phyloP scores from a whole-genome alignment of 177 flowering plant genomes.

The Vitis hybrid region DNA sequence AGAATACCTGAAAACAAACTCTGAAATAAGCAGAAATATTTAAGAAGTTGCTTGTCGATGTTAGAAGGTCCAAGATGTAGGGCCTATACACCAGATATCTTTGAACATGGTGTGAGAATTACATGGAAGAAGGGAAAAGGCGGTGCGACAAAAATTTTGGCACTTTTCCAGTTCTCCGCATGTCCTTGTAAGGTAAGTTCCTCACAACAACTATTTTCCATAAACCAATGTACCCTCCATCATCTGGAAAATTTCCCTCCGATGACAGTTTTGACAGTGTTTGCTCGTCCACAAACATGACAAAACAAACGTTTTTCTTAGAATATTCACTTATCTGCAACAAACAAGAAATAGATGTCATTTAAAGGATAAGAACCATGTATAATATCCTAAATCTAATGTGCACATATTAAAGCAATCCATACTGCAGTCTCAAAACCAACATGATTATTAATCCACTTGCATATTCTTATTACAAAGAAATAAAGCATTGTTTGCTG shows the following conservation, averaged over 20 bases:
- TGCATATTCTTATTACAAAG: not conserved
- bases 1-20: conserved; percentile 66
- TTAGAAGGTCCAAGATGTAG: not conserved
- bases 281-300: conserved; percentile 89
- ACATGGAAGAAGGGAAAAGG: conserved; percentile 91
- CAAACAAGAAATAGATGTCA: conserved; percentile 18
- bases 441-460: not conserved
- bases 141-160: conserved; percentile 94
- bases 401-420: not conserved
- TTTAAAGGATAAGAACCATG: conserved; percentile 4
- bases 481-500: no score
- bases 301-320: conserved; percentile 85
- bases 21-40: not conserved
- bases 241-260: conserved; percentile 73
- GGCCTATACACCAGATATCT: conserved; percentile 2
- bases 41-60: not conserved
- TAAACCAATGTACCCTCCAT: conserved; percentile 66
- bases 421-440: not conserved
- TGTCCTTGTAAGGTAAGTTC: conserved; percentile 83
- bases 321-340: conserved; percentile 86
- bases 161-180: conserved; percentile 94
- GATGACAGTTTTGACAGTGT: conserved; percentile 57
- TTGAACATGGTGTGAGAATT: conserved; percentile 14
- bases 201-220: conserved; percentile 81
- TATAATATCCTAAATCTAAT: not conserved